These are phyloP conservation scores for Hypsizygus marmoreus DNA, from an alignment of 768 basidiomycete species.

Conservation along the genomic window DNA sequence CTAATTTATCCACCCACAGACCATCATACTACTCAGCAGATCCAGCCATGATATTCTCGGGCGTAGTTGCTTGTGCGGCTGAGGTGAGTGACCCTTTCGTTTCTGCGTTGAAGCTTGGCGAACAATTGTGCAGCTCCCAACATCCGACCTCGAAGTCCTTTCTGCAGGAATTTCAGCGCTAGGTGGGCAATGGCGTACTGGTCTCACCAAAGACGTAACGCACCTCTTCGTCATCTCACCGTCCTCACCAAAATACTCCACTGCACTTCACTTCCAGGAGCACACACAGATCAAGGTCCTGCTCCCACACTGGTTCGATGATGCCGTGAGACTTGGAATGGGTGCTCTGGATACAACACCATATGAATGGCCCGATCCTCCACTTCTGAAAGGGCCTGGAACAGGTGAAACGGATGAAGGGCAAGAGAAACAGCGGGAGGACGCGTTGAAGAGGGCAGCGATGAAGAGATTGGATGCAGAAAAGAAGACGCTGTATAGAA, in stretches of 20 bases:
- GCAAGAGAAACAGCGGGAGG: constrained; percentile 21
- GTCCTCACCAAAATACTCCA: constrained; percentile 53
- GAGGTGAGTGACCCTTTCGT: constrained; percentile 45
- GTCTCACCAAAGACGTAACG: constrained; percentile 83
- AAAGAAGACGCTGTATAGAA: constrained; percentile 32
- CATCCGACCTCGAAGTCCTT: constrained; percentile 71
- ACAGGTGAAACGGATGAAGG: constrained; percentile 25
- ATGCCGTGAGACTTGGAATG: constrained; percentile 60
- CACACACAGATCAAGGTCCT: constrained; percentile 65
- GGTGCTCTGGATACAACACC: constrained; percentile 49
- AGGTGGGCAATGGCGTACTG: constrained; percentile 80
- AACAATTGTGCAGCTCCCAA: constrained; percentile 45
- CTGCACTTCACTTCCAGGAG: constrained; percentile 58
- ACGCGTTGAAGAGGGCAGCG: constrained; percentile 21
- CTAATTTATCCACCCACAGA: constrained; percentile 27
- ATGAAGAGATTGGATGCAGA: constrained; percentile 29
- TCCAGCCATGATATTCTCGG: constrained; percentile 80
- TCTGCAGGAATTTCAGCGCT: constrained; percentile 70
- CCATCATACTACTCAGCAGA: constrained; percentile 73
- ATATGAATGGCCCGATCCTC: constrained; percentile 79
- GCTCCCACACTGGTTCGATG: constrained; percentile 94
- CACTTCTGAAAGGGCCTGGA: constrained; percentile 37
- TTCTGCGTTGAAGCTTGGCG: background rate
- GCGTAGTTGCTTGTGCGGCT: constrained; percentile 70
- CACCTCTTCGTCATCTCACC: constrained; percentile 72